A percentile compares a stretch with the other conserved stretches of the same genome.
Conservation (phyloP, 805 yeast genomes). For the Hanseniaspora lachancei region DNA sequence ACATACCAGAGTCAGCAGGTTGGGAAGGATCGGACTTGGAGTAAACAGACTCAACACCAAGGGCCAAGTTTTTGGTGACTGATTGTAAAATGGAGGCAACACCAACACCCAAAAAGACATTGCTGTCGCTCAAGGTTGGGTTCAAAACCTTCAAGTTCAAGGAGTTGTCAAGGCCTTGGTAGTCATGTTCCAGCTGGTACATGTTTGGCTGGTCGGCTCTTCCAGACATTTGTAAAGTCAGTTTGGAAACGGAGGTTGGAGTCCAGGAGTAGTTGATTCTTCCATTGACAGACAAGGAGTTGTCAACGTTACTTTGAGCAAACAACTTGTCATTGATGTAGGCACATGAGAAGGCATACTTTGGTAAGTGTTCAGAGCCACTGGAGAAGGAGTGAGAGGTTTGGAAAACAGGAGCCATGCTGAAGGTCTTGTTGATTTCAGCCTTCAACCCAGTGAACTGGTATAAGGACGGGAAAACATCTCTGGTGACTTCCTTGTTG, state of each 20-base stretch:
- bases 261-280: constrained; percentile 88
- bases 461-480: constrained; percentile 79
- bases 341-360: constrained; percentile 81
- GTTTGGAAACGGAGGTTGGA: constrained; percentile 61
- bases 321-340: constrained; percentile 77
- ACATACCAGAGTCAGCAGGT: constrained; percentile 84
- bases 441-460: constrained; percentile 93
- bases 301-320: constrained; percentile 84
- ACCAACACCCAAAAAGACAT: constrained; percentile 71
- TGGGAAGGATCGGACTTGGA: constrained; percentile 52
- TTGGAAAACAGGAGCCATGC: constrained; percentile 90
- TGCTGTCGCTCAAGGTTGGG: constrained; percentile 50
- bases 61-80: constrained; percentile 64
- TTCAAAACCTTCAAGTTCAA: constrained; percentile 81
- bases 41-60: constrained; percentile 89
- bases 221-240: constrained; percentile 68
- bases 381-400: constrained; percentile 84
- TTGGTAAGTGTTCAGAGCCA: constrained; percentile 75
- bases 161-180: constrained; percentile 77
- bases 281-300: constrained; percentile 72
- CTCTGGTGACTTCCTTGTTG: constrained; percentile 85
- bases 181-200: constrained; percentile 93
- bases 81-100: constrained; percentile 86
- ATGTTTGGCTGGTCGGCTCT: constrained; percentile 71
- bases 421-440: constrained; percentile 82